Evolutionary conservation across 176 grass and related monocot species (phyloP).

Genomic region (Bromus sterilis): DNA sequence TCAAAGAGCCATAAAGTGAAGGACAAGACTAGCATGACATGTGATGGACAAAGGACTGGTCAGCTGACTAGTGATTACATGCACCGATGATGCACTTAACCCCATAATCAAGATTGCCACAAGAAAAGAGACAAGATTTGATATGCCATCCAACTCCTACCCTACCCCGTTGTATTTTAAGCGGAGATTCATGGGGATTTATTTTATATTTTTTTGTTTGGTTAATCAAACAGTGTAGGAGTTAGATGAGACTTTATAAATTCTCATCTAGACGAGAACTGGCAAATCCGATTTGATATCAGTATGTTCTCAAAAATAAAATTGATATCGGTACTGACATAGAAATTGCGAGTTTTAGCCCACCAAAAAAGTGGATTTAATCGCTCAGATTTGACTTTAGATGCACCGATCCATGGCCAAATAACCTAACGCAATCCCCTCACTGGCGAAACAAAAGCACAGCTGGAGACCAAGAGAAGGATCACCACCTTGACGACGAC

Average conservation of each 20-base stretch:
- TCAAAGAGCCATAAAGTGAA: neutral
- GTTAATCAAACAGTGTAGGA: too few relatives aligned
- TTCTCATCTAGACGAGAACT: too few relatives aligned
- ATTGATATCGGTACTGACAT: neutral
- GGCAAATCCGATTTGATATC: too few relatives aligned
- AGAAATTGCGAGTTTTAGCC: neutral
- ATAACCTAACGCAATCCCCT: neutral
- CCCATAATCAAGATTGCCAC: neutral
- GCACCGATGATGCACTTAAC: neutral
- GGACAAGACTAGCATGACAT: neutral
- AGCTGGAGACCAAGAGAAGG: neutral
- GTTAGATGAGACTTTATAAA: too few relatives aligned
- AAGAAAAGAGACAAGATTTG: neutral
- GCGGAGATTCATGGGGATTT: too few relatives aligned
- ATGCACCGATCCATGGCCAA: neutral
- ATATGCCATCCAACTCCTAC: too few relatives aligned
- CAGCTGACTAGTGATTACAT: neutral
- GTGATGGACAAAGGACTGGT: neutral
- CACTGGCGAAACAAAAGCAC: neutral
- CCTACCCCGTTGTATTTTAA: too few relatives aligned
- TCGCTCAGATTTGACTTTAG: neutral
- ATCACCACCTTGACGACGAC: slow-evolving; percentile 73
- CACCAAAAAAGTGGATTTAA: neutral
- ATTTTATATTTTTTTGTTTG: too few relatives aligned
- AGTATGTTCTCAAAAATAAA: too few relatives aligned